Evolutionary conservation across 805 yeast genomes (phyloP).

Genomic region (Myxozyma neotropica): DNA sequence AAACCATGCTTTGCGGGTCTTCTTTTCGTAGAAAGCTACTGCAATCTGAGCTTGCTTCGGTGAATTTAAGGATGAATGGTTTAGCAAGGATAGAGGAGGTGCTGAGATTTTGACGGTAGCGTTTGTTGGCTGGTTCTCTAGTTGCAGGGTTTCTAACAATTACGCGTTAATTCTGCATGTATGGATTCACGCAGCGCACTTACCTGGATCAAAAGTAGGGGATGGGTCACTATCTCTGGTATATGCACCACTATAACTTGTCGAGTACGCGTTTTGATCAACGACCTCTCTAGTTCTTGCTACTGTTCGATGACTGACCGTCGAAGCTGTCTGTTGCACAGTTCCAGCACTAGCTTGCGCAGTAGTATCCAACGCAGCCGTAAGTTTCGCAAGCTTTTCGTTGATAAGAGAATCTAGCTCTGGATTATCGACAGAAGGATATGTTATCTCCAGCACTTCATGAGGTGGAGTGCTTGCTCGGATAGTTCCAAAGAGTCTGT

Average conservation of each 20-base stretch:
- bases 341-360: conserved; percentile 12
- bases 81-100: conserved; percentile 12
- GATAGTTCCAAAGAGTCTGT: conserved; percentile 67
- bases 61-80: conserved; percentile 12
- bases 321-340: too few relatives aligned
- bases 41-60: conserved; percentile 14
- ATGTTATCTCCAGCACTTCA: conserved; percentile 62
- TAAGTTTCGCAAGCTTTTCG: conserved; percentile 42
- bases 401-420: conserved; percentile 52
- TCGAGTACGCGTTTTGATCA: too few relatives aligned
- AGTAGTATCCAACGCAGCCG: conserved; percentile 34
- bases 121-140: too few relatives aligned
- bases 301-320: too few relatives aligned
- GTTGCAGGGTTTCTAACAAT: too few relatives aligned
- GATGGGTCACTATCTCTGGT: too few relatives aligned
- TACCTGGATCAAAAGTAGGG: too few relatives aligned
- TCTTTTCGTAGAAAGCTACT: conserved; percentile 39
- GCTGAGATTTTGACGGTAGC: conserved; percentile 15
- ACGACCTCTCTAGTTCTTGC: too few relatives aligned
- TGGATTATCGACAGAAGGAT: conserved; percentile 53
- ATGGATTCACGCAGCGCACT: too few relatives aligned
- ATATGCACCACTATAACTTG: too few relatives aligned
- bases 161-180: too few relatives aligned
- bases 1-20: conserved; percentile 56
- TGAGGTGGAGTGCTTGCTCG: conserved; percentile 50